Evolutionary conservation across 495 filamentous ascomycete genomes (phyloP).

Genomic region (Letharia lupina): DNA sequence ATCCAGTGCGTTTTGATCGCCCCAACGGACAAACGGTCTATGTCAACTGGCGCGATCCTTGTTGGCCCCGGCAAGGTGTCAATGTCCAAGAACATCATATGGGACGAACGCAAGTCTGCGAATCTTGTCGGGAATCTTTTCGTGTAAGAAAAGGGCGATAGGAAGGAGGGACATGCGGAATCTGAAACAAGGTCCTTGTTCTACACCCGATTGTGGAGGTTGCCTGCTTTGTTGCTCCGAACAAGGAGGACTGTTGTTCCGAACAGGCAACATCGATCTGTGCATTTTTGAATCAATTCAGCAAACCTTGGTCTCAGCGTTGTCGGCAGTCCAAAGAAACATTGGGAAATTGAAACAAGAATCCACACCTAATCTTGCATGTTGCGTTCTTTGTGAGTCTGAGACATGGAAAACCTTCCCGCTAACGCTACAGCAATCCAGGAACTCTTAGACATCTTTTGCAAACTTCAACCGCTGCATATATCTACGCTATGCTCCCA

Average conservation of each 20-base stretch:
- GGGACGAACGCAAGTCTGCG: background rate
- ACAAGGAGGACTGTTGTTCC: background rate
- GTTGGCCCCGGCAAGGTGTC: background rate
- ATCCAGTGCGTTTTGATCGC: background rate
- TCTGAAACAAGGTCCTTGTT: background rate
- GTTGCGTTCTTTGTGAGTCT: slow-evolving; percentile 3
- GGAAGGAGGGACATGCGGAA: background rate
- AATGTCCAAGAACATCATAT: background rate
- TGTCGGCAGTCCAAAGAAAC: background rate
- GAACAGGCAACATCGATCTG: background rate
- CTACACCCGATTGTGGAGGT: background rate
- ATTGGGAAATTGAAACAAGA: background rate
- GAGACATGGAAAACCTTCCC: background rate
- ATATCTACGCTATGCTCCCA: background rate
- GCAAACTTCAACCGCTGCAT: background rate
- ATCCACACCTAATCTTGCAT: background rate
- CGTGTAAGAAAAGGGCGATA: background rate
- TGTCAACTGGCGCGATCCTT: background rate
- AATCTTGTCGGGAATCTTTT: background rate
- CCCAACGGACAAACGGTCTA: background rate
- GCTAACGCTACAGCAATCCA: background rate
- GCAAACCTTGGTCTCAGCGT: background rate
- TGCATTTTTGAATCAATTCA: background rate
- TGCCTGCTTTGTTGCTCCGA: background rate
- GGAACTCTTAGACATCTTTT: background rate